Evolutionary conservation across 768 basidiomycete species (phyloP).

Genomic region (Mycena olivaceomarginata): DNA sequence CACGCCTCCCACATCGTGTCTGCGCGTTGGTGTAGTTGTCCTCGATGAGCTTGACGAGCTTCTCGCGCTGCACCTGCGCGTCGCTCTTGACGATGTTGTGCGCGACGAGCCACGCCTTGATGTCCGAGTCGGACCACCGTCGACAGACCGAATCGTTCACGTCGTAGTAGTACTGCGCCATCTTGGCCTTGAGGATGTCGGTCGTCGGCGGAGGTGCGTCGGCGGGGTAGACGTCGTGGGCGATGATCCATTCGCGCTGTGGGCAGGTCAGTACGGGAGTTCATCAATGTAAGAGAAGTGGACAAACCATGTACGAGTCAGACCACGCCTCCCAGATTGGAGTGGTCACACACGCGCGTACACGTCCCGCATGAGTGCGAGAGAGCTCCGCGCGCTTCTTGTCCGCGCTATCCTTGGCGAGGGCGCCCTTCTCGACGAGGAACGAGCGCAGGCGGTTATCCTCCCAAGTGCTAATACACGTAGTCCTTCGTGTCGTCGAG

Average conservation of each 20-base stretch:
- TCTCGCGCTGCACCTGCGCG: constrained; percentile 80
- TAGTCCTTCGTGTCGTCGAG: constrained; percentile 91
- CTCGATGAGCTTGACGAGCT: constrained; percentile 85
- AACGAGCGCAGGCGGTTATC: constrained; percentile 84
- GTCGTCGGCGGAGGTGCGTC: constrained; percentile 70
- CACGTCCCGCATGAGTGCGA: constrained; percentile 79
- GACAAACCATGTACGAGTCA: constrained; percentile 2
- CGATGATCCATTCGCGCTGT: constrained; percentile 89
- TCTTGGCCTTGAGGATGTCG: constrained; percentile 75
- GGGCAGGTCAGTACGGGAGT: not conserved
- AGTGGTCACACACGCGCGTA: constrained; percentile 77
- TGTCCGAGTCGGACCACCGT: constrained; percentile 88
- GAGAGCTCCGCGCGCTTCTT: constrained; percentile 81
- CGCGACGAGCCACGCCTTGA: constrained; percentile 87
- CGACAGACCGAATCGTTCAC: constrained; percentile 70
- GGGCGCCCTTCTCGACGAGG: constrained; percentile 83
- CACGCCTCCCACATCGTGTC: constrained; percentile 80
- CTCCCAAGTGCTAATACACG: constrained; percentile 92
- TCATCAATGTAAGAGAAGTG: not conserved
- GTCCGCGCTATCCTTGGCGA: constrained; percentile 71
- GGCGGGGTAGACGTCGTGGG: constrained; percentile 83
- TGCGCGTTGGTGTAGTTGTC: constrained; percentile 81
- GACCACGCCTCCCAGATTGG: constrained; percentile 90
- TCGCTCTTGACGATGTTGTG: constrained; percentile 85
- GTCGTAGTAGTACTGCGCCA: constrained; percentile 89